Percentiles rank a stretch among this genome's conserved stretches.
Conservation (phyloP, 2,329 filamentous ascomycete species). For the Ceratocystis cacaofunesta region DNA sequence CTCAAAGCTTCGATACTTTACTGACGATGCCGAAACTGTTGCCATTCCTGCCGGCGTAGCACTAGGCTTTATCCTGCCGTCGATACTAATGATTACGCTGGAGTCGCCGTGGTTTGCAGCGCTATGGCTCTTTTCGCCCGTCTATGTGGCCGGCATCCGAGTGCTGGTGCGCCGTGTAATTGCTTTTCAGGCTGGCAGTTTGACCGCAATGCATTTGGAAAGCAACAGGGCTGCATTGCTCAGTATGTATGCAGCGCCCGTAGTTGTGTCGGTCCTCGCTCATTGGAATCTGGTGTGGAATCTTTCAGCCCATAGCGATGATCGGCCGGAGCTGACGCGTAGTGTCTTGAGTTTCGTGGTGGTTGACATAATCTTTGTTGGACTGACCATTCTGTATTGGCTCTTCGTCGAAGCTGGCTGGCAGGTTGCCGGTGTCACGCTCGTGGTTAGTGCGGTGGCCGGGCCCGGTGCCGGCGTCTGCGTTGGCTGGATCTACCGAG, state of each 20-base stretch:
- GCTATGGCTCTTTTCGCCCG: constrained; percentile 38
- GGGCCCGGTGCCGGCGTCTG: constrained; percentile 29
- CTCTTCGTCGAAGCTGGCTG: constrained; percentile 36
- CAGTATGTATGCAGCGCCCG: constrained; percentile 32
- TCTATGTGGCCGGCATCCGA: constrained; percentile 33
- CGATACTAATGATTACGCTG: constrained; percentile 32
- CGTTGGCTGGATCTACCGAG: constrained; percentile 28
- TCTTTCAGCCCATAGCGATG: constrained; percentile 27
- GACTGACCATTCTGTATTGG: constrained; percentile 38
- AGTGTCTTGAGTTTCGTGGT: constrained; percentile 32
- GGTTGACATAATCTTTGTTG: constrained; percentile 32
- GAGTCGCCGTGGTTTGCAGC: constrained; percentile 26
- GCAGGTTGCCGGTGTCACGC: constrained; percentile 25
- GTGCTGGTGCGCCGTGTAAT: constrained; percentile 24
- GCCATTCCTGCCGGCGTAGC: constrained; percentile 38
- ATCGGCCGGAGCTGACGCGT: constrained; percentile 36
- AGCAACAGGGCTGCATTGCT: constrained; percentile 26
- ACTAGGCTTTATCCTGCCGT: constrained; percentile 34
- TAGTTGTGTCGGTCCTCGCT: constrained; percentile 29
- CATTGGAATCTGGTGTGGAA: constrained; percentile 31
- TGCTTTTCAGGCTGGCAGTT: constrained; percentile 18
- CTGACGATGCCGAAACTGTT: constrained; percentile 36
- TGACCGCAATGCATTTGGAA: constrained; percentile 27
- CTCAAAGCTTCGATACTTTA: constrained; percentile 26
- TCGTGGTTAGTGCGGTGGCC: constrained; percentile 22